Conservation (phyloP, 192 early-diverging fungal species). For the Obelidium mucronatum region DNA sequence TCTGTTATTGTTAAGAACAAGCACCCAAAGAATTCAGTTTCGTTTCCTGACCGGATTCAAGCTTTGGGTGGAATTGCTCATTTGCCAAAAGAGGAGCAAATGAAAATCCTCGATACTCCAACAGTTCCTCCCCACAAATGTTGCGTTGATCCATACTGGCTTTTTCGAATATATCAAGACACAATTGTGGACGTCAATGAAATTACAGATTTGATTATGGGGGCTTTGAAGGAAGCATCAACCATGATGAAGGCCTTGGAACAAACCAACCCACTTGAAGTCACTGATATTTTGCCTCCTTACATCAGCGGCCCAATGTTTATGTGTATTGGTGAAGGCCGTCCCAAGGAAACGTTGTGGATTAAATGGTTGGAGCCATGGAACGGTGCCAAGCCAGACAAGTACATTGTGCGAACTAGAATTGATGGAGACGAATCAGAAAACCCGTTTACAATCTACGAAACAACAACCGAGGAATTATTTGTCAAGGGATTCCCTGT, state of each 20-base stretch:
- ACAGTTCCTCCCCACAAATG: conserved; percentile 55
- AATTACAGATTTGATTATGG: conserved; percentile 39
- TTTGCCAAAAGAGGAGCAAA: conserved; percentile 43
- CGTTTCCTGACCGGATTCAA: conserved; percentile 41
- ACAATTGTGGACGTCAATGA: conserved; percentile 49
- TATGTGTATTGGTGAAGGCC: conserved; percentile 39
- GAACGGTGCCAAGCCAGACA: conserved; percentile 49
- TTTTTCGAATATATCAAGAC: conserved; percentile 64
- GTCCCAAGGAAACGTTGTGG: conserved; percentile 50
- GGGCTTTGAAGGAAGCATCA: conserved; percentile 48
- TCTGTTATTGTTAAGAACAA: conserved; percentile 40
- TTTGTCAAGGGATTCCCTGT: conserved; percentile 39
- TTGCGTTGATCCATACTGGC: conserved; percentile 57
- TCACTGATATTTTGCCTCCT: conserved; percentile 32
- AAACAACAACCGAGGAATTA: conserved; percentile 22
- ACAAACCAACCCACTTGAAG: conserved; percentile 12
- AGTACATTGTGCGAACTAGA: conserved; percentile 41
- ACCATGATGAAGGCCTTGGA: conserved; percentile 4
- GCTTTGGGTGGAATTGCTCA: conserved; percentile 46
- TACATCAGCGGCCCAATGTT: conserved; percentile 31
- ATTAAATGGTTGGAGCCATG: conserved; percentile 50
- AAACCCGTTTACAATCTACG: conserved; percentile 15
- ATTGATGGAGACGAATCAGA: conserved; percentile 30
- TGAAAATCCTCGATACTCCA: conserved; percentile 35
- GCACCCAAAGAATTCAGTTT: conserved; percentile 36